Conservation (phyloP, 1,284 basidiomycete genomes). For the Abortiporus biennis region DNA sequence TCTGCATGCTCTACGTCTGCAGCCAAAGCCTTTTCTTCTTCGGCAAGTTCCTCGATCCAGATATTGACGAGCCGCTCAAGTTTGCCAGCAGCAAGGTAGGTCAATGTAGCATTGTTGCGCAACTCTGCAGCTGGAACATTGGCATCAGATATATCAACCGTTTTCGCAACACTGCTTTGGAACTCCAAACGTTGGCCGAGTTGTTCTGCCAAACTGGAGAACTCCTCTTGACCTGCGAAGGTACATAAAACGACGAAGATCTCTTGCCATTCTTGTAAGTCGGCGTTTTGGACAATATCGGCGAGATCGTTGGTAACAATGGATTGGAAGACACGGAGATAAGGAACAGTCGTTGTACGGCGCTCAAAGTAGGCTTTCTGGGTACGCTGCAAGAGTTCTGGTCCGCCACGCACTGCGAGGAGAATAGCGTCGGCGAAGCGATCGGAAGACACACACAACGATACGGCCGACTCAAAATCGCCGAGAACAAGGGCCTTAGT, state of each 20-base stretch:
- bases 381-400: conserved; percentile 83
- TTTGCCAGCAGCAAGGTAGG: conserved; percentile 86
- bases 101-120: conserved; percentile 88
- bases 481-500: conserved; percentile 93
- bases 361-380: conserved; percentile 94
- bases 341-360: conserved; percentile 73
- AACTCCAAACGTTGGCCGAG: conserved; percentile 89
- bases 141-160: conserved; percentile 40
- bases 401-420: conserved; percentile 87
- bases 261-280: conserved; percentile 93
- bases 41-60: conserved; percentile 88
- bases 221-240: conserved; percentile 85
- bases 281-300: conserved; percentile 94
- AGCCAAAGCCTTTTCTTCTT: conserved; percentile 68
- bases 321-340: conserved; percentile 92
- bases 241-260: conserved; percentile 97
- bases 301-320: conserved; percentile 91
- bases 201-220: conserved; percentile 83
- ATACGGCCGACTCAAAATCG: conserved; percentile 91
- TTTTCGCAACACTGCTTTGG: conserved; percentile 58
- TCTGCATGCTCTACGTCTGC: conserved; percentile 37
- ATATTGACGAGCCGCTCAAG: conserved; percentile 89
- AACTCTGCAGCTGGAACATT: conserved; percentile 46
- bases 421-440: conserved; percentile 94
- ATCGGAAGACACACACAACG: conserved; percentile 85